Evolutionary conservation across 257 asterid species (phyloP), one percentile per base, ranked within the genome.

Genomic region (Salvia hispanica): DNA sequence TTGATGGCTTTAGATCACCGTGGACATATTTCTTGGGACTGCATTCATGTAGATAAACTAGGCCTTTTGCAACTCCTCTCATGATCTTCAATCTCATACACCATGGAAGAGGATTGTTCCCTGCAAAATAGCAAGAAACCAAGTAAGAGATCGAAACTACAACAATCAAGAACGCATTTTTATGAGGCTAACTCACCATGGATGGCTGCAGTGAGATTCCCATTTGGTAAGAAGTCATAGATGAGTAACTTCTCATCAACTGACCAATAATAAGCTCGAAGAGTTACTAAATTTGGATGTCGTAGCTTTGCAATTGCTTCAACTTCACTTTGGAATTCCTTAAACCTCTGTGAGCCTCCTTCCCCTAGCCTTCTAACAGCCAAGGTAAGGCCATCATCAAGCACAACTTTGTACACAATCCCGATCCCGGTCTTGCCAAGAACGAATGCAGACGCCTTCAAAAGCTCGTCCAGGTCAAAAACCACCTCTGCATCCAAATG

Each of bases 381-480:
- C 79, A 90, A 78, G 52, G 75, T 81, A 52, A 78, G 81, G 12
- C 97, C 95, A 55, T 82, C 97, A 64, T 86, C 95, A 3, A 93
- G 97, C 67, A 93, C 99, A 75, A 93, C 97, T 66, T 85, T 93
- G 73, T 93, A 90, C 25, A 90, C 83, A 69, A 93, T 86, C 33
- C 99, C 99, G 36, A 83, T 83, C 7, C 93, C 92, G 40, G 96
- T 93, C 85, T 90, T 90, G 13, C 99, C 97, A 9, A 93, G 83
- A 18, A 93, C 95, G 59, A 90, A 93, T 0, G 98, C 98, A n/a
- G 97, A 88, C 2, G 98, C 98, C 67, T 88, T 93, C 62, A 93
- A 82, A 62, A 93, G 96, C 75, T 90, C 91, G 15, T 93, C 99
- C 3, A 93, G 90, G 78, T 93, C 91, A 74, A 86, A 93, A 0